A percentile compares a stretch with the other conserved stretches of the same genome.
phyloP scores from a whole-genome alignment of 331 rosid species.

The Quercus tomentella region DNA sequence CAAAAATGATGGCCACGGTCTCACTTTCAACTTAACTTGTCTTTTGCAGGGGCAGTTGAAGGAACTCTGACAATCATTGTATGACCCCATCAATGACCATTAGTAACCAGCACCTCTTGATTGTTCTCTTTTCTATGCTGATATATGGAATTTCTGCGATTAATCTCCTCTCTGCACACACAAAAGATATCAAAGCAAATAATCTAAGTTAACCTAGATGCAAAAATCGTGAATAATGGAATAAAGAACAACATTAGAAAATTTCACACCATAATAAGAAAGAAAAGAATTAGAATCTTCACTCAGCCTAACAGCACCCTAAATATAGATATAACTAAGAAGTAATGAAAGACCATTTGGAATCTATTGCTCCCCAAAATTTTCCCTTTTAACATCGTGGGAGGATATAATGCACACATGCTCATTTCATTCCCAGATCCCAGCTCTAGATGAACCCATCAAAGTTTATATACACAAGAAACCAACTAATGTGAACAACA shows the following conservation, averaged over 20 bases:
- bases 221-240: too few species aligned
- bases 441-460: background rate
- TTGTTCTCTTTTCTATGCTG: slow-evolving; percentile 46
- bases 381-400: background rate
- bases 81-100: slow-evolving; percentile 40
- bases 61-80: slow-evolving; percentile 1
- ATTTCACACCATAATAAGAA: background rate
- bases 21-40: slow-evolving; percentile 7
- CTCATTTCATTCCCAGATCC: background rate
- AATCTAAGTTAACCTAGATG: background rate
- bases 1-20: slow-evolving; percentile 14
- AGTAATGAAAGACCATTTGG: background rate
- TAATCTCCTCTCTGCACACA: slow-evolving; percentile 65
- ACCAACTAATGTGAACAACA: too few species aligned
- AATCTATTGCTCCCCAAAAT: background rate
- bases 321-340: background rate
- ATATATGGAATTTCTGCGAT: slow-evolving; percentile 38
- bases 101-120: slow-evolving; percentile 33
- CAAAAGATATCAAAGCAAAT: background rate
- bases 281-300: background rate
- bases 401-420: background rate
- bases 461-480: background rate
- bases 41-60: slow-evolving; percentile 8
- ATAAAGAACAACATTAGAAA: background rate
- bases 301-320: background rate